Evolutionary conservation across 31 red algal genomes (phyloP).

Genomic region (Endocladia muricata): DNA sequence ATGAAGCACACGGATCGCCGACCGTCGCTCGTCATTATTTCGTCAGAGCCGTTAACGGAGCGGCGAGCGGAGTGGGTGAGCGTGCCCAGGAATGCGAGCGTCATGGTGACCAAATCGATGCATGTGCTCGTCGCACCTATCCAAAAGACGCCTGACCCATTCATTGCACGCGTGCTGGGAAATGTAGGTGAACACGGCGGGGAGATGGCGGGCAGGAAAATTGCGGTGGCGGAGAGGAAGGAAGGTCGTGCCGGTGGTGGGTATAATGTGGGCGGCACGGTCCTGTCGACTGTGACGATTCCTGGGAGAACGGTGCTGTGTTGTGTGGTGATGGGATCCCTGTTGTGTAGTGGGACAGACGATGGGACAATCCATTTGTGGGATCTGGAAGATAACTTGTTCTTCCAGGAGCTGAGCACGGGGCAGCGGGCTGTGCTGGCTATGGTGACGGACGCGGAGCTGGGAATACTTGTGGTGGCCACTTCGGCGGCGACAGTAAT

Average conservation of each 20-base stretch:
- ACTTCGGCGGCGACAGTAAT: slow-evolving; percentile 46
- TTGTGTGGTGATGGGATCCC: slow-evolving; percentile 38
- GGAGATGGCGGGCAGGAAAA: not conserved
- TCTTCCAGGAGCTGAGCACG: slow-evolving; percentile 19
- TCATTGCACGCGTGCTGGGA: slow-evolving; percentile 41
- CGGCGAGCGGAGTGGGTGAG: slow-evolving; percentile 70
- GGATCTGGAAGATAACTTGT: slow-evolving; percentile 45
- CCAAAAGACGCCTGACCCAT: not conserved
- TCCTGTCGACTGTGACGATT: slow-evolving; percentile 45
- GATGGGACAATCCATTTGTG: slow-evolving; percentile 73
- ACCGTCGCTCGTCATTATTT: slow-evolving; percentile 65
- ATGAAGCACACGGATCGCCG: slow-evolving; percentile 73
- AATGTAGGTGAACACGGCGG: slow-evolving; percentile 10
- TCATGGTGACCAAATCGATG: slow-evolving; percentile 67
- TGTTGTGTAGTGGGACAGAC: slow-evolving; percentile 60
- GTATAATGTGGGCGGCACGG: slow-evolving; percentile 18
- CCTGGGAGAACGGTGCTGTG: slow-evolving; percentile 53
- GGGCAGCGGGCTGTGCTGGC: slow-evolving; percentile 41
- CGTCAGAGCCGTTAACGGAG: slow-evolving; percentile 83
- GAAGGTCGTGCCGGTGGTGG: not conserved
- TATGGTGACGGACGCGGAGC: slow-evolving; percentile 29
- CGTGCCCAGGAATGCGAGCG: slow-evolving; percentile 55
- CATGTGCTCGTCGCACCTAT: slow-evolving; percentile 63
- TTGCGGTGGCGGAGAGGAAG: not conserved
- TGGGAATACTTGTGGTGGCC: slow-evolving; percentile 32